Evolutionary conservation across 2,329 filamentous ascomycete species (phyloP), one percentile per base, ranked within the genome.

Genomic region (Aureobasidium lini): DNA sequence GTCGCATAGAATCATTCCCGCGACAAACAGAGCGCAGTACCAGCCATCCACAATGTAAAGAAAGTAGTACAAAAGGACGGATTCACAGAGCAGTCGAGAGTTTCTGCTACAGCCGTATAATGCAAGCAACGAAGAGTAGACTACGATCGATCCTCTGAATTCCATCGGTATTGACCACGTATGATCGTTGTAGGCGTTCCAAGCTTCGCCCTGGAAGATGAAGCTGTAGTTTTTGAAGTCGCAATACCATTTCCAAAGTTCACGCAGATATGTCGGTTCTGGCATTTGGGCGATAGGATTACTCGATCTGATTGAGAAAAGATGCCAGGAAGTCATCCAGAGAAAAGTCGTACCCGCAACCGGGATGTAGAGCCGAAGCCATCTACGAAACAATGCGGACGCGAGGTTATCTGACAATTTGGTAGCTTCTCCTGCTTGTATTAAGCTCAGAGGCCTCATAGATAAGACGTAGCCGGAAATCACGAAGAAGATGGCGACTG

Each of bases 161-260:
- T 87, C 84, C 18, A 84, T 73, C 0, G 84, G 83, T 57, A 87
- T 87, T 0, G 79, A 85, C 83, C 84, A 86, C 2, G 81, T 67
- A 63, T 87, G 84, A 31, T 75, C 76, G 64, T 85, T 84, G 71
- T 83, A 83, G 11, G 72, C 71, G 59, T 84, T 77, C 75, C 82
- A 85, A 10, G 81, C 79, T 9, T 79, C 72, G 1, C 80, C 81
- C 43, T 81, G 80, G 72, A 83, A 88, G 40, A 87, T 68, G 67
- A 85, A 88, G 70, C 80, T 88, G 72, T 85, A 88, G 69, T 87
- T 87, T 68, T 88, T 88, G 67, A 82, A 75, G 67, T 88, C 82
- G 61, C 67, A 68, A 57, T 79, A 77, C 75, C 75, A 77, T 39
- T 71, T 75, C 74, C 78, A 81, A 1, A 83, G 62, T 64, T 85